Evolutionary conservation across 306 rosid genomes (phyloP), one percentile per base, ranked within the genome.

Genomic region (Vigna angularis): DNA sequence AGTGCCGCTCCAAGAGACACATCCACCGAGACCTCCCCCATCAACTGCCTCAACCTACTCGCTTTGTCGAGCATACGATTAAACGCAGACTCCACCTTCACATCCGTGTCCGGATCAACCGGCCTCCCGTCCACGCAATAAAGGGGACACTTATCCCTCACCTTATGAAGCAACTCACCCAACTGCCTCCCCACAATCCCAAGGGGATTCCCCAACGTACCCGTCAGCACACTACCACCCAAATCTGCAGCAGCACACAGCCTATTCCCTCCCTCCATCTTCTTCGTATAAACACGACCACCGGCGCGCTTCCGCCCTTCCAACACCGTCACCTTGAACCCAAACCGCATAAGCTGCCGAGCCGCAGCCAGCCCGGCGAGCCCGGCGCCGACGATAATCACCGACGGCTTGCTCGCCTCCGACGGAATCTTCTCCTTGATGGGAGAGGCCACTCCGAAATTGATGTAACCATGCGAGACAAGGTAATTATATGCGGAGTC

Each of bases 151-250:
- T 84, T 89, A 65, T 91, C 98, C 81, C 97, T 89, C 57, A 95
- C 95, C 86, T 95, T 95, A 84, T 95, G 97, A 82, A 95, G 91
- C 61, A 76, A 11, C 28, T 84, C 88, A 47, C 97, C 93, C 81
- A 95, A 88, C 62, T 95, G 98, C 82, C 90, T 70, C 10, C 93
- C 98, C 66, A 95, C 83, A 83, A 95, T 95, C 76, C 98, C 97
- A 44, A 95, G 97, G 6, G 97, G 98, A 63, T 95, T 95, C 72
- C 98, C 97, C 18, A 86, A 82, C 4, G 97, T 95, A 76, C 98
- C 98, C 0, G 97, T 95, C 89, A 95, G 85, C 84, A 95, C 98
- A 86, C 97, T 95, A 28, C 98, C 97, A n/a, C 98, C 98, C 75
- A 95, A 89, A 72, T 95, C 98, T 4, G 97, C 98, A 3, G 95